Evolutionary conservation across 768 basidiomycete species (phyloP).

Genomic region (Boletus bicolor): DNA sequence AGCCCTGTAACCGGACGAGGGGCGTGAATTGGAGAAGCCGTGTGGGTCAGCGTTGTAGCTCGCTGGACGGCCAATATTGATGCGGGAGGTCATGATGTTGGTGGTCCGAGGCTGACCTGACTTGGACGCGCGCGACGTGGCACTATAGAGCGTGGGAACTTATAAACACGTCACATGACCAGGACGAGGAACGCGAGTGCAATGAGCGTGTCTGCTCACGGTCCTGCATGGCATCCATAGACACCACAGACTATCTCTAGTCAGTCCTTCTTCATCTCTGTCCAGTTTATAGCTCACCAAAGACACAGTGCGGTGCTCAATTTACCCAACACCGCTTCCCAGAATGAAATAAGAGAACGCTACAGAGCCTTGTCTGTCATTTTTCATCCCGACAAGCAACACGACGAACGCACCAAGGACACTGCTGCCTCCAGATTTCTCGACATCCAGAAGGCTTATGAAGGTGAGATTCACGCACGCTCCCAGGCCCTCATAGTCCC

Average conservation of each 20-base stretch:
- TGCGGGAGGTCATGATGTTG: slow-evolving; percentile 69
- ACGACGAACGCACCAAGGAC: slow-evolving; percentile 49
- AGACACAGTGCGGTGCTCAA: slow-evolving; percentile 59
- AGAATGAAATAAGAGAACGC: slow-evolving; percentile 69
- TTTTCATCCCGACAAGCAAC: slow-evolving; percentile 85
- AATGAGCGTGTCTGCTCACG: too few relatives aligned
- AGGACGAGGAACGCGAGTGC: too few relatives aligned
- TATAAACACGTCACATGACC: slow-evolving; percentile 23
- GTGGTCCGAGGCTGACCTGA: not conserved
- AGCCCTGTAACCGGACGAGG: slow-evolving; percentile 69
- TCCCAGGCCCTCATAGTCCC: not conserved
- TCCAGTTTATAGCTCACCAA: not conserved
- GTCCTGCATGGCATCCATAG: not conserved
- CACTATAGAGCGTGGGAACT: slow-evolving; percentile 23
- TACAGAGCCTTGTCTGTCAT: slow-evolving; percentile 70
- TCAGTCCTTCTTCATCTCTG: slow-evolving; percentile 12
- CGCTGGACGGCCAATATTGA: slow-evolving; percentile 75
- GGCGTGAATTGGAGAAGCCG: slow-evolving; percentile 71
- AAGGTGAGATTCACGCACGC: slow-evolving; percentile 45
- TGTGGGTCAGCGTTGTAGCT: slow-evolving; percentile 72
- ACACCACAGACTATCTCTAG: slow-evolving; percentile 28
- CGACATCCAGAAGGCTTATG: slow-evolving; percentile 79
- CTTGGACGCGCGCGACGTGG: slow-evolving; percentile 21
- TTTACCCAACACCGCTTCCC: slow-evolving; percentile 58
- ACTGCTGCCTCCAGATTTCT: slow-evolving; percentile 67